phyloP scores from a whole-genome alignment of 2,329 filamentous ascomycete species.

The Coniella lustricola region DNA sequence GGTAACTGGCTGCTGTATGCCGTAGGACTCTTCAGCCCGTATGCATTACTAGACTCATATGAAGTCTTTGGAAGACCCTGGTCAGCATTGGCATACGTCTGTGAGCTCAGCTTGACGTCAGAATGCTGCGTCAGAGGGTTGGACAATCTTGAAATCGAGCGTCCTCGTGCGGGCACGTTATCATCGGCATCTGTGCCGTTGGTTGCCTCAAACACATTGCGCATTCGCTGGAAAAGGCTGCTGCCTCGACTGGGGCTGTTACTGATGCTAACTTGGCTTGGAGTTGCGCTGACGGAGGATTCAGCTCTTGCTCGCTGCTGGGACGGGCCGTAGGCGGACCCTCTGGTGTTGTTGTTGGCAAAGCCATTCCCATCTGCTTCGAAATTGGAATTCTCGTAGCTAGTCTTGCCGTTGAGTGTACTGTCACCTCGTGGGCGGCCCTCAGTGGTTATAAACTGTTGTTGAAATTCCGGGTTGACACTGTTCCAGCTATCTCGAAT shows the following conservation, averaged over 20 bases:
- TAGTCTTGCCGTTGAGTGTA: slow-evolving; percentile 17
- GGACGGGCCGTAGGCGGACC: slow-evolving; percentile 6
- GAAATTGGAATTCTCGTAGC: slow-evolving; percentile 23
- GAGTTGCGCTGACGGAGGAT: slow-evolving; percentile 5
- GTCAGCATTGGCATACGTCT: too few relatives aligned
- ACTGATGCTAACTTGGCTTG: slow-evolving; percentile 7
- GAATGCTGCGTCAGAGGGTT: slow-evolving; percentile 7
- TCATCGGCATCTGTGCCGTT: background rate
- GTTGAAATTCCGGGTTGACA: slow-evolving; percentile 10
- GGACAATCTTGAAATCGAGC: slow-evolving; percentile 21
- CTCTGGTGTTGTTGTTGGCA: slow-evolving; percentile 3
- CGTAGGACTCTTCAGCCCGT: too few relatives aligned
- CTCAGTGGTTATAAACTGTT: slow-evolving; percentile 6
- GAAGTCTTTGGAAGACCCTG: too few relatives aligned
- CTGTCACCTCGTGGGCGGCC: slow-evolving; percentile 20
- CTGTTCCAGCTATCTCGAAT: slow-evolving; percentile 27
- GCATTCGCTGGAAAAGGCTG: slow-evolving; percentile 33
- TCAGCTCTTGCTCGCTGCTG: slow-evolving; percentile 11
- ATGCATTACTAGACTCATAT: too few relatives aligned
- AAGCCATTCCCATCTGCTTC: slow-evolving; percentile 10
- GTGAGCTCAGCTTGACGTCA: too few relatives aligned
- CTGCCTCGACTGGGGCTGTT: slow-evolving; percentile 11
- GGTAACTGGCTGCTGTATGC: too few relatives aligned
- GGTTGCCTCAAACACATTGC: slow-evolving; percentile 32
- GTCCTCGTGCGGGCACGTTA: slow-evolving; percentile 17